Percentiles rank a stretch among this genome's conserved stretches.
phyloP scores from a whole-genome alignment of 2,329 filamentous ascomycete genomes.

The Exutisphaerella laricina region DNA sequence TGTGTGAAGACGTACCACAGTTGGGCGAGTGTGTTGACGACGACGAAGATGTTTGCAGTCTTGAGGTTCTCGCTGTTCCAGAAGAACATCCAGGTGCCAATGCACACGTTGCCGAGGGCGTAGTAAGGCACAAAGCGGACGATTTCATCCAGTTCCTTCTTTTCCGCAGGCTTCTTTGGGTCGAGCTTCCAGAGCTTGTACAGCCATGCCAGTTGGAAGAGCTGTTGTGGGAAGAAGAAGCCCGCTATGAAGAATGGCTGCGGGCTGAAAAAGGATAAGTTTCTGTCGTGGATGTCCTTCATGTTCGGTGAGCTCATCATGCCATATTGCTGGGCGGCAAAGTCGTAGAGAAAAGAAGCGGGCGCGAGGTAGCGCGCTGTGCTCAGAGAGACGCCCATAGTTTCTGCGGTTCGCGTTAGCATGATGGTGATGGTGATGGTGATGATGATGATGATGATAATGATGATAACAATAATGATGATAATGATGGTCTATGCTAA shows the following conservation, averaged over 20 bases:
- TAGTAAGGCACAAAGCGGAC: constrained; percentile 53
- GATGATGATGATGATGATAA: not conserved
- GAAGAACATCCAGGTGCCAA: constrained; percentile 57
- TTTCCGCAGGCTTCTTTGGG: constrained; percentile 35
- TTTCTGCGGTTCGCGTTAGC: constrained; percentile 5
- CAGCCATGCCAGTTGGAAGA: constrained; percentile 54
- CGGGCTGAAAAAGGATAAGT: constrained; percentile 55
- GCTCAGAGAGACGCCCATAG: constrained; percentile 50
- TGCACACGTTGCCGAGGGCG: constrained; percentile 53
- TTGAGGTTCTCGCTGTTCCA: constrained; percentile 52
- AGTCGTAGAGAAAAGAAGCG: constrained; percentile 51
- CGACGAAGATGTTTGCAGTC: constrained; percentile 51
- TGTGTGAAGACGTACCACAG: constrained; percentile 49
- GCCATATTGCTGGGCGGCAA: constrained; percentile 56
- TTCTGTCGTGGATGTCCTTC: constrained; percentile 54
- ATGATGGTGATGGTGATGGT: not conserved
- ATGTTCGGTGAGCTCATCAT: constrained; percentile 53
- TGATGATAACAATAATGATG: not conserved
- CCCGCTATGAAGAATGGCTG: constrained; percentile 55
- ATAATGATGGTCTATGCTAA: too few species aligned
- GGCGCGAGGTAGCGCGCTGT: constrained; percentile 53
- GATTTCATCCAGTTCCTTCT: constrained; percentile 46
- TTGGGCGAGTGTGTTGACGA: constrained; percentile 52
- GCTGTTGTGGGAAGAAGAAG: constrained; percentile 58
- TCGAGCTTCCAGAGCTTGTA: constrained; percentile 51